Evolutionary conservation across 2,329 filamentous ascomycete species (phyloP).

Genomic region (Hymenoscyphus linearis): DNA sequence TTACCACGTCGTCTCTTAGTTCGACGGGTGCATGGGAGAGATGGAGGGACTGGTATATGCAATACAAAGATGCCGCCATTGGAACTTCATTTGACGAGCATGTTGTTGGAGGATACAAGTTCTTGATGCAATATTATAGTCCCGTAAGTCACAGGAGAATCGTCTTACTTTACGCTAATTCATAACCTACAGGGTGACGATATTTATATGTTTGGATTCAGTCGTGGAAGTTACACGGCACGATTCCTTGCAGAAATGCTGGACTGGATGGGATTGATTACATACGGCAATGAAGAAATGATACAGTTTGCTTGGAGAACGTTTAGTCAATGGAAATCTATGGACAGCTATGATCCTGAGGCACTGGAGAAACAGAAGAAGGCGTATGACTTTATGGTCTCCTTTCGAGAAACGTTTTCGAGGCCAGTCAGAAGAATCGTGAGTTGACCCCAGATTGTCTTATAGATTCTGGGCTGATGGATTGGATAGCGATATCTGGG

Average conservation of each 20-base stretch:
- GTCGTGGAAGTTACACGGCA: slow-evolving; percentile 66
- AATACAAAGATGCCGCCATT: slow-evolving; percentile 73
- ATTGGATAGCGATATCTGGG: slow-evolving; percentile 56
- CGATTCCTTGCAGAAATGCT: slow-evolving; percentile 79
- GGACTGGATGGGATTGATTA: slow-evolving; percentile 73
- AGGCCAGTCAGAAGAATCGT: slow-evolving; percentile 64
- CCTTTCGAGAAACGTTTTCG: slow-evolving; percentile 76
- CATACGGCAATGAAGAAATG: slow-evolving; percentile 82
- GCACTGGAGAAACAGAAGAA: slow-evolving; percentile 48
- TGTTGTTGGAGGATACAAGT: slow-evolving; percentile 77
- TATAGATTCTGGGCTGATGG: not conserved
- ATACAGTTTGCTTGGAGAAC: slow-evolving; percentile 79
- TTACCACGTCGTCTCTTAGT: slow-evolving; percentile 2
- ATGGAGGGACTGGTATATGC: slow-evolving; percentile 31
- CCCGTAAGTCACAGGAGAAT: not conserved
- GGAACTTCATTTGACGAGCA: slow-evolving; percentile 78
- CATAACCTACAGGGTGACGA: slow-evolving; percentile 47
- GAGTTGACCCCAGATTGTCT: not conserved
- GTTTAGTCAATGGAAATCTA: slow-evolving; percentile 66
- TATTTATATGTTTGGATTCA: slow-evolving; percentile 72
- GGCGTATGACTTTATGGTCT: slow-evolving; percentile 70
- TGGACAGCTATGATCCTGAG: slow-evolving; percentile 31
- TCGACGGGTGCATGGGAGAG: slow-evolving; percentile 1
- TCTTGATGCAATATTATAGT: slow-evolving; percentile 70
- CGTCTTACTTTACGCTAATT: not conserved